Percentiles rank a stretch among this genome's conserved stretches.
Conservation (phyloP, 2,329 filamentous ascomycete species). For the Colletotrichum zoysiae region DNA sequence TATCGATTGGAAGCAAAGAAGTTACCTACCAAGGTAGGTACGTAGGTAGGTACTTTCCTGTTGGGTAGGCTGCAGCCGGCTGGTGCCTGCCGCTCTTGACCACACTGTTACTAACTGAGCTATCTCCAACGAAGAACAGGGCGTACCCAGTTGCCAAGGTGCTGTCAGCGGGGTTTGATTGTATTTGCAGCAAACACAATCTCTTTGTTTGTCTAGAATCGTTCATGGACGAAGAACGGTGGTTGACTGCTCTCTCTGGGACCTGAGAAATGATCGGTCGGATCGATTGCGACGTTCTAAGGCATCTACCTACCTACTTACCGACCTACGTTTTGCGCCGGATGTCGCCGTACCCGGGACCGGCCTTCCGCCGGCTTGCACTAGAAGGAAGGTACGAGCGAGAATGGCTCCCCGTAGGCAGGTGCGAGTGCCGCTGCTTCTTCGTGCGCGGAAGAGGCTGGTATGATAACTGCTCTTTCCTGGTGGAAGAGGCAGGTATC, state of each 20-base stretch:
- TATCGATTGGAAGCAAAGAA: too few relatives aligned
- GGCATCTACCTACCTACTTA: too few relatives aligned
- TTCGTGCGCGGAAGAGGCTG: too few relatives aligned
- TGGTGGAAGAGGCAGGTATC: too few relatives aligned
- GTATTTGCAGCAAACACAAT: background rate
- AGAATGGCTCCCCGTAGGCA: too few relatives aligned
- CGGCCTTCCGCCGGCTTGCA: slow-evolving; percentile 1
- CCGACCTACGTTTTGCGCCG: background rate
- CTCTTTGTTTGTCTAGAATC: background rate
- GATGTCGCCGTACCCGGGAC: slow-evolving; percentile 7
- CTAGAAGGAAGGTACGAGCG: too few relatives aligned
- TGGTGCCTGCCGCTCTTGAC: background rate
- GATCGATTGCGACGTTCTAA: background rate
- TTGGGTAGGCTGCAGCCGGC: background rate
- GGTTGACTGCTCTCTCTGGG: background rate
- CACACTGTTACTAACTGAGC: background rate
- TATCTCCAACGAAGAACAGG: background rate
- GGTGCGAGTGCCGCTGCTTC: too few relatives aligned
- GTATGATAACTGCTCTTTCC: too few relatives aligned
- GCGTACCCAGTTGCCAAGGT: background rate
- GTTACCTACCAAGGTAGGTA: too few relatives aligned
- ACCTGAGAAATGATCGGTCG: background rate
- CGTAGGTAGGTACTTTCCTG: background rate
- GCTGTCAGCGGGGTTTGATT: background rate
- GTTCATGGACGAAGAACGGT: background rate